Percentiles rank a stretch among this genome's conserved stretches.
Evolutionary conservation across 768 basidiomycete genomes (phyloP).

Genomic region (Leccinum boreale): DNA sequence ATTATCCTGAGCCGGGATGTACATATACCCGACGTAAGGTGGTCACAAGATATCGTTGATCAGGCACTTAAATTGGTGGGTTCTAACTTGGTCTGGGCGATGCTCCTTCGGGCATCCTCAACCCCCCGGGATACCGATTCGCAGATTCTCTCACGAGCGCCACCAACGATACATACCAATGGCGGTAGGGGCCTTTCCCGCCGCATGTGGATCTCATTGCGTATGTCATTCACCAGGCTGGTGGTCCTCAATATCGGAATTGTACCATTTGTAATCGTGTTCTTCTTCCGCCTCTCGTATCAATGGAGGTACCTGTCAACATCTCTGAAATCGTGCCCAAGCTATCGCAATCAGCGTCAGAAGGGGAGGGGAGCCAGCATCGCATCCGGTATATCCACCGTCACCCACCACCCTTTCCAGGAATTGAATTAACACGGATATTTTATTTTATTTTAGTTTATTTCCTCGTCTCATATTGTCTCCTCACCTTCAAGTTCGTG

Average conservation of each 20-base stretch:
- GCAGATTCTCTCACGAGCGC: conserved; percentile 27
- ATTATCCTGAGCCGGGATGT: not conserved
- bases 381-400: conserved; percentile 3
- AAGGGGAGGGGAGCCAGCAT: not conserved
- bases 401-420: not conserved
- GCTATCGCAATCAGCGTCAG: conserved; percentile 22
- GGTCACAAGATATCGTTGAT: conserved; percentile 19
- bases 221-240: conserved; percentile 1
- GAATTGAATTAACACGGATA: conserved; percentile 6
- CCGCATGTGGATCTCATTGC: conserved; percentile 5
- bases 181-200: not conserved
- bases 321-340: conserved; percentile 2
- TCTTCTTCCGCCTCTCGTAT: conserved; percentile 1
- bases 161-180: not conserved
- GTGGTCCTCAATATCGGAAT: conserved; percentile 21
- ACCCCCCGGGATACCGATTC: conserved; percentile 9
- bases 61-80: conserved; percentile 13
- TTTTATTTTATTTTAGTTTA: not conserved
- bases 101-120: conserved; percentile 7
- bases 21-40: conserved; percentile 8
- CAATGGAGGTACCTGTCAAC: conserved; percentile 3
- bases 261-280: conserved; percentile 4
- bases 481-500: not conserved
- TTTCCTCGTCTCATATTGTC: not conserved
- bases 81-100: conserved; percentile 7